Evolutionary conservation across 2,329 filamentous ascomycete species (phyloP).

Genomic region (Tolypocladium ophioglossoides): DNA sequence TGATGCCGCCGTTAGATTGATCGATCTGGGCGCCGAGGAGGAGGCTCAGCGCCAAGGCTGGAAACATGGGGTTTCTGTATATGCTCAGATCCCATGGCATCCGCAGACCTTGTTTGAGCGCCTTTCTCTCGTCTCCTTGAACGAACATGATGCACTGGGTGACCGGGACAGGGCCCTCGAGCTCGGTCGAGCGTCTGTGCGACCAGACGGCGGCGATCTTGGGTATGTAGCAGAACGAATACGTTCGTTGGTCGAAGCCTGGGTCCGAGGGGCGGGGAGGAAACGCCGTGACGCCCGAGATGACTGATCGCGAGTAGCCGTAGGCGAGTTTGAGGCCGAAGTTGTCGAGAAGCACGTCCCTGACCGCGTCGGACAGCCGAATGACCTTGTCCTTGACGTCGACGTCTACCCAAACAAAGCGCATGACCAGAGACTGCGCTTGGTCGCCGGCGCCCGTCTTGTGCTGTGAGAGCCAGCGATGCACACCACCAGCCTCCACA

Average conservation of each 20-base stretch:
- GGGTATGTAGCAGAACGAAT: slow-evolving; percentile 24
- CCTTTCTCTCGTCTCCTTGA: slow-evolving; percentile 12
- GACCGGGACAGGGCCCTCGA: slow-evolving; percentile 4
- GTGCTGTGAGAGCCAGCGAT: slow-evolving; percentile 13
- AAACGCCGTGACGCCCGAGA: slow-evolving; percentile 21
- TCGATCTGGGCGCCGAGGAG: slow-evolving; percentile 23
- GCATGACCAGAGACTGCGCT: slow-evolving; percentile 15
- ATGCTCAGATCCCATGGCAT: slow-evolving; percentile 17
- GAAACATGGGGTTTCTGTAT: slow-evolving; percentile 22
- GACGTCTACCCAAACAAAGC: slow-evolving; percentile 17
- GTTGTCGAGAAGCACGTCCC: slow-evolving; percentile 10
- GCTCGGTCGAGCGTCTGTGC: slow-evolving; percentile 8
- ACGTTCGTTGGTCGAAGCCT: slow-evolving; percentile 10
- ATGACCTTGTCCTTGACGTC: slow-evolving; percentile 11
- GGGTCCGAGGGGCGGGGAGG: slow-evolving; percentile 3
- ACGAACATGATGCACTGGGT: slow-evolving; percentile 22
- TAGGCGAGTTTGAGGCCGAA: slow-evolving; percentile 21
- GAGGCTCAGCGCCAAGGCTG: slow-evolving; percentile 20
- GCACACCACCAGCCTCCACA: slow-evolving; percentile 3
- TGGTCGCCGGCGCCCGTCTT: slow-evolving; percentile 3
- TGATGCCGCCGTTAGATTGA: slow-evolving; percentile 19
- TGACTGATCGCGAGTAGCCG: slow-evolving; percentile 20
- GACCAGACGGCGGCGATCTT: slow-evolving; percentile 28
- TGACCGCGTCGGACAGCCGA: slow-evolving; percentile 12
- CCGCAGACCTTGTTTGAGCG: slow-evolving; percentile 13